Conservation (phyloP, 305 asterid species). For the Stenogyne calaminthoides region DNA sequence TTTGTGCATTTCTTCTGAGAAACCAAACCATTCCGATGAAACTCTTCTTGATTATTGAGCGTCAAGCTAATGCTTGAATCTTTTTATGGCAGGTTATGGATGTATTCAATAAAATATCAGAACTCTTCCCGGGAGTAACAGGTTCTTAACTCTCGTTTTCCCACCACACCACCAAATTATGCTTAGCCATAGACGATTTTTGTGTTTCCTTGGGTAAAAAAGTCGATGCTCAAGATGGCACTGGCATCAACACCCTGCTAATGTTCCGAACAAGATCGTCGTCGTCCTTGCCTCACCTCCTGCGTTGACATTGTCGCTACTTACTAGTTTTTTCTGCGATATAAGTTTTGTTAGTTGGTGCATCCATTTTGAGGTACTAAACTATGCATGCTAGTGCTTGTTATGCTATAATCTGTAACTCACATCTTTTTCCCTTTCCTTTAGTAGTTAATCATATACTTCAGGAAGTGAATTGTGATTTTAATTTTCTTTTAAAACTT, state of each 20-base stretch:
- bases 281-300: neutral
- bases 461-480: neutral
- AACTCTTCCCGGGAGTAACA: constrained; percentile 67
- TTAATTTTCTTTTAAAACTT: too few relatives aligned
- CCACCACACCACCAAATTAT: constrained; percentile 3
- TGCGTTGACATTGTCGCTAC: neutral
- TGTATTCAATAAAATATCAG: constrained; percentile 89
- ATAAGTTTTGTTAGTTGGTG: constrained; percentile 32
- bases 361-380: constrained; percentile 11
- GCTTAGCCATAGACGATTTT: constrained; percentile 6
- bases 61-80: neutral
- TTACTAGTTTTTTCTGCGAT: constrained; percentile 21
- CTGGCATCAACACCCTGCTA: constrained; percentile 1
- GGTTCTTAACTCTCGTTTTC: constrained; percentile 22
- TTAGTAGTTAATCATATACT: neutral
- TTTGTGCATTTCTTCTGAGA: neutral
- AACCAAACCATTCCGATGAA: neutral
- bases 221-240: neutral
- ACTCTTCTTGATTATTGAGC: neutral
- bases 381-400: neutral
- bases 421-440: neutral
- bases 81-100: constrained; percentile 76
- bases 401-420: neutral
- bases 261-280: constrained; percentile 4
- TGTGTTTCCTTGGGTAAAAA: constrained; percentile 7